Evolutionary conservation across 2,329 filamentous ascomycete genomes (phyloP).

Genomic region (Xylariaceae sp.): DNA sequence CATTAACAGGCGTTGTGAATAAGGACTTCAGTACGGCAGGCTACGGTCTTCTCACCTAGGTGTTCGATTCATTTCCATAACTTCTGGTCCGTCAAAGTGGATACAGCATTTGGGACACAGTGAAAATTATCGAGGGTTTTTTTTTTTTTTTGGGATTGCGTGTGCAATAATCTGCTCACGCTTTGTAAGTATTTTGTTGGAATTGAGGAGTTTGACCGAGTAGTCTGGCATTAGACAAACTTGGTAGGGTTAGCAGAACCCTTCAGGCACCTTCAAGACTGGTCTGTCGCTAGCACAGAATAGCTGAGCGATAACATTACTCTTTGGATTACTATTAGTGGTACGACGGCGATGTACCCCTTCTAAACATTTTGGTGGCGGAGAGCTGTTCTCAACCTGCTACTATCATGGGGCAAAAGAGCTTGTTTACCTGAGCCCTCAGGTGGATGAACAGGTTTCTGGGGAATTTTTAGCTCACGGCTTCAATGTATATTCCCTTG

Average conservation of each 20-base stretch:
- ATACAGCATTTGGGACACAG: constrained; percentile 1
- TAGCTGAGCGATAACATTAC: constrained; percentile 6
- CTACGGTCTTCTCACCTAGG: constrained; percentile 24
- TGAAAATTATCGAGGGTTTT: constrained; percentile 6
- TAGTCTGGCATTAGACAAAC: constrained; percentile 27
- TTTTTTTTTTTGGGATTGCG: constrained; percentile 18
- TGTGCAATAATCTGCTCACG: constrained; percentile 18
- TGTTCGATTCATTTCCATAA: constrained; percentile 24
- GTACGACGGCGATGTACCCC: constrained; percentile 1
- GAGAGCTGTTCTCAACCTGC: background rate
- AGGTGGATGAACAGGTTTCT: constrained; percentile 1
- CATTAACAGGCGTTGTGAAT: constrained; percentile 36
- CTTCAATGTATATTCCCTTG: constrained; percentile 19
- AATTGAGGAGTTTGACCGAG: constrained; percentile 18
- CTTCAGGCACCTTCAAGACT: background rate
- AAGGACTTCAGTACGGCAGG: constrained; percentile 20
- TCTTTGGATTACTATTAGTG: background rate
- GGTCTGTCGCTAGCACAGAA: constrained; percentile 1
- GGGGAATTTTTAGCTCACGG: constrained; percentile 4
- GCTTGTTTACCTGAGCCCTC: background rate
- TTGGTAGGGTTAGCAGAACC: constrained; percentile 9
- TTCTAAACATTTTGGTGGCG: constrained; percentile 11
- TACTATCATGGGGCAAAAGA: background rate
- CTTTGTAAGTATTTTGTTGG: constrained; percentile 29
- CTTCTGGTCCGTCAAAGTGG: no score